Percentiles rank a stretch among this genome's conserved stretches.
Evolutionary conservation across 495 filamentous ascomycete genomes (phyloP).

Genomic region (Neurospora cerealis): DNA sequence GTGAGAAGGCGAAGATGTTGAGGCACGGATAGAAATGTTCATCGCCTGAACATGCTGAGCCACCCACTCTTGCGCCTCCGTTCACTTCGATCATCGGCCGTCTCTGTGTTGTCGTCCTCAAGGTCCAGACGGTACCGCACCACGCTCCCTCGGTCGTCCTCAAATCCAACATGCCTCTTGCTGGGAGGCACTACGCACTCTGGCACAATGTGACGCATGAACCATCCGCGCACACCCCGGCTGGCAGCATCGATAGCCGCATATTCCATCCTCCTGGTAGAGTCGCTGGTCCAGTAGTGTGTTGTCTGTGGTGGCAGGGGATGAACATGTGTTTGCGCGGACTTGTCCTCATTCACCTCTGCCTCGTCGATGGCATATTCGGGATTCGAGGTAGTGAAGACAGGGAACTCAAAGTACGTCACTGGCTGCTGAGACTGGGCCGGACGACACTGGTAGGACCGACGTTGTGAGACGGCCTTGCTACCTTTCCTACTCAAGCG

Average conservation of each 20-base stretch:
- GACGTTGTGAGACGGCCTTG: constrained; percentile 17
- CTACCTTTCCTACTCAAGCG: constrained; percentile 14
- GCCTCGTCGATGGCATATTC: constrained; percentile 5
- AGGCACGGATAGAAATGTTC: not conserved
- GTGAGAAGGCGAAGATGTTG: not conserved
- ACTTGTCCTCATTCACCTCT: constrained; percentile 1
- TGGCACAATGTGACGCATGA: constrained; percentile 41
- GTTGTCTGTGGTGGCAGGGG: constrained; percentile 41
- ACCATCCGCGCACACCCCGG: constrained; percentile 42
- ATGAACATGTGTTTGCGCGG: constrained; percentile 11
- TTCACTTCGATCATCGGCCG: constrained; percentile 1
- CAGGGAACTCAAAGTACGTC: constrained; percentile 39
- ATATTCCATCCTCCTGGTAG: constrained; percentile 44
- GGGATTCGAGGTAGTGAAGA: constrained; percentile 35
- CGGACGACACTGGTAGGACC: constrained; percentile 8
- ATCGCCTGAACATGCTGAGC: constrained; percentile 10
- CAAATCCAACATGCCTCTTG: constrained; percentile 35
- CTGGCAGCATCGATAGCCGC: constrained; percentile 48
- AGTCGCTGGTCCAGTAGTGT: constrained; percentile 48
- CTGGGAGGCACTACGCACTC: constrained; percentile 42
- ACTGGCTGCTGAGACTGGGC: constrained; percentile 16
- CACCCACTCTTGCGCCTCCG: constrained; percentile 19
- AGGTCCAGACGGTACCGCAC: constrained; percentile 43
- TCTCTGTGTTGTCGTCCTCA: constrained; percentile 20
- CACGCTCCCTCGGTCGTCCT: constrained; percentile 44